Evolutionary conservation across 495 filamentous ascomycete species (phyloP).

Genomic region (Cryomyces minteri): DNA sequence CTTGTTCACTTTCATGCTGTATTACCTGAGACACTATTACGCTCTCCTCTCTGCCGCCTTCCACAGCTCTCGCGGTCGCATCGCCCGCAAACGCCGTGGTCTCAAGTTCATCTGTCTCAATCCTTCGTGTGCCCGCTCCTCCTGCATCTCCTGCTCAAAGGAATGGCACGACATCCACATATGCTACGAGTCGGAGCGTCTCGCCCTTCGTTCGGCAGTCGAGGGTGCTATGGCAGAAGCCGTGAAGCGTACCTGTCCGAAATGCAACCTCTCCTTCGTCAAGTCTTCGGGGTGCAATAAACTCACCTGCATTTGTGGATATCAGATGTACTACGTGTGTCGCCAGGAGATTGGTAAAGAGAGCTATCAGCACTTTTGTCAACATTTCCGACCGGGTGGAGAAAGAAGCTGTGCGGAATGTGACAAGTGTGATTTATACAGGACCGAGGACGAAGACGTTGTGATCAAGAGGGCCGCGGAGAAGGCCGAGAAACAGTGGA

Average conservation of each 20-base stretch:
- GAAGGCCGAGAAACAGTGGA: constrained; percentile 70
- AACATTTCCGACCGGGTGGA: constrained; percentile 73
- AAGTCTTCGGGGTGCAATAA: constrained; percentile 92
- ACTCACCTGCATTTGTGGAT: constrained; percentile 90
- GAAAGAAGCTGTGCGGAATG: constrained; percentile 59
- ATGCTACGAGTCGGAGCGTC: constrained; percentile 41
- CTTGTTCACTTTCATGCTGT: constrained; percentile 19
- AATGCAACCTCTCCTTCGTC: constrained; percentile 77
- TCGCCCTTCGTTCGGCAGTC: constrained; percentile 67
- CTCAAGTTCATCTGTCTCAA: constrained; percentile 58
- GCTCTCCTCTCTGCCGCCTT: constrained; percentile 24
- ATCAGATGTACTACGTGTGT: constrained; percentile 93
- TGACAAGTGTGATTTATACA: constrained; percentile 78
- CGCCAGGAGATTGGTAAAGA: constrained; percentile 38
- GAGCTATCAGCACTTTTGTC: constrained; percentile 83
- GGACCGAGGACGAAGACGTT: constrained; percentile 64
- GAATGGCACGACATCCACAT: constrained; percentile 48
- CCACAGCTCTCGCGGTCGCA: constrained; percentile 35
- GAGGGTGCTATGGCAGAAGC: constrained; percentile 84
- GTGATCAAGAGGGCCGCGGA: constrained; percentile 58
- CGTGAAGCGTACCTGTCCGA: constrained; percentile 87
- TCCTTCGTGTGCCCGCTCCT: constrained; percentile 41
- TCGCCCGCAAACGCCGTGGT: constrained; percentile 43
- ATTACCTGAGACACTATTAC: constrained; percentile 18
- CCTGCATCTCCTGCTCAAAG: constrained; percentile 59